phyloP scores from a whole-genome alignment of 495 filamentous ascomycete genomes.

The Neurospora pannonica region DNA sequence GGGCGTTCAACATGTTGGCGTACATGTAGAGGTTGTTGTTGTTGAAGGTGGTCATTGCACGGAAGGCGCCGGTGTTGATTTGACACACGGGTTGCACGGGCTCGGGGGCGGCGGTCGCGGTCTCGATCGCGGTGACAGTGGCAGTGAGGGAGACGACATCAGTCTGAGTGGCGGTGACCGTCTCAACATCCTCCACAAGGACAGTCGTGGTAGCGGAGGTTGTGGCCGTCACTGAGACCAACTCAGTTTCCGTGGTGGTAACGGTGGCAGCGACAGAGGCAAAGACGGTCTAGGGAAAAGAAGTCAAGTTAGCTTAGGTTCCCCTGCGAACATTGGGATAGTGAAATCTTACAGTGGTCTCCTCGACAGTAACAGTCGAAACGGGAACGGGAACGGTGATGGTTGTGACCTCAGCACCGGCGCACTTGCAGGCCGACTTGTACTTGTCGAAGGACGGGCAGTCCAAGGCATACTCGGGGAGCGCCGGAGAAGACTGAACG shows the following conservation, averaged over 20 bases:
- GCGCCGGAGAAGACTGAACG: neutral
- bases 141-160: slow-evolving; percentile 1
- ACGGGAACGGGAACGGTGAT: neutral
- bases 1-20: slow-evolving; percentile 2
- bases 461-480: slow-evolving; percentile 5
- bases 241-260: slow-evolving; percentile 1
- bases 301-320: neutral
- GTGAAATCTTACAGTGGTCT: neutral
- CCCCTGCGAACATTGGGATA: no score
- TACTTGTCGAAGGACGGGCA: slow-evolving; percentile 12
- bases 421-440: slow-evolving; percentile 9
- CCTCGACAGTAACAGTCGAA: slow-evolving; percentile 4
- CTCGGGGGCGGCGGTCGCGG: slow-evolving; percentile 1
- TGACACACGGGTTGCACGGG: neutral
- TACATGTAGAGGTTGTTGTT: neutral
- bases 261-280: neutral
- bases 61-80: slow-evolving; percentile 2
- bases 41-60: neutral
- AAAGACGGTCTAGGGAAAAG: neutral
- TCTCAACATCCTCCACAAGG: neutral
- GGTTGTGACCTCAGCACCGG: slow-evolving; percentile 1
- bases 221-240: neutral
- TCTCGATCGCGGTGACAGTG: slow-evolving; percentile 3
- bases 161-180: neutral
- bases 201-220: neutral